Evolutionary conservation across 306 rosid genomes (phyloP).

Genomic region (Quercus suber): DNA sequence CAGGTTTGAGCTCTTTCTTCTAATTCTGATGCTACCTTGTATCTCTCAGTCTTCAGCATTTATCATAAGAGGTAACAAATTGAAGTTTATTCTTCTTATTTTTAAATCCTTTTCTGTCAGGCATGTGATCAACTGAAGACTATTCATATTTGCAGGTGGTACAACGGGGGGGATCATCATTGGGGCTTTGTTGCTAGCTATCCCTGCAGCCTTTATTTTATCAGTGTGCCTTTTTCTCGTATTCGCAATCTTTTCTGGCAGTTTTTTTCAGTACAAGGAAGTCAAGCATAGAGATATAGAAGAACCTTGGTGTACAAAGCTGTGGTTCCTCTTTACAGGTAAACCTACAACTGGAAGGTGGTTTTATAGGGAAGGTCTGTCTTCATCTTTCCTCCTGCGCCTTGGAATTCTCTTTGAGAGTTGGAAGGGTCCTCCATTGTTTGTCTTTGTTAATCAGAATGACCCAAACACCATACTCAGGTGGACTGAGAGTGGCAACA

Average conservation of each 20-base stretch:
- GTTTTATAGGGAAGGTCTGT: constrained; percentile 47
- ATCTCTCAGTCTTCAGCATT: constrained; percentile 63
- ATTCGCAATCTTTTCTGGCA: constrained; percentile 45
- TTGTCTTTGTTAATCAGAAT: constrained; percentile 34
- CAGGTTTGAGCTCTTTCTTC: constrained; percentile 58
- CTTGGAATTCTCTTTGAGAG: constrained; percentile 56
- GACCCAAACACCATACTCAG: constrained; percentile 38
- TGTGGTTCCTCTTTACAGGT: constrained; percentile 41
- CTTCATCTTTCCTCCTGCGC: constrained; percentile 46
- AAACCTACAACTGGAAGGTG: constrained; percentile 50
- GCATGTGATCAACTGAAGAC: constrained; percentile 9
- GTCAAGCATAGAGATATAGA: constrained; percentile 24
- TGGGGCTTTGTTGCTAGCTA: constrained; percentile 54
- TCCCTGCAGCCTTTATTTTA: constrained; percentile 54
- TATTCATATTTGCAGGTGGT: constrained; percentile 50
- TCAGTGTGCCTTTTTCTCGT: constrained; percentile 47
- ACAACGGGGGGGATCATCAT: constrained; percentile 51
- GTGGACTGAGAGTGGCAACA: constrained; percentile 36
- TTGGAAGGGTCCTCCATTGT: constrained; percentile 45
- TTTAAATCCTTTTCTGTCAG: constrained; percentile 1
- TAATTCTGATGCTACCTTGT: constrained; percentile 65
- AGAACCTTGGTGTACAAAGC: constrained; percentile 41
- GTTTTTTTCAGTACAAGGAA: constrained; percentile 50
- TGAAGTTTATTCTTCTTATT: background rate
- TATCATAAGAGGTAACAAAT: constrained; percentile 40